Evolutionary conservation across 2,329 filamentous ascomycete species (phyloP).

Genomic region (Aspergillus pseudonomiae): DNA sequence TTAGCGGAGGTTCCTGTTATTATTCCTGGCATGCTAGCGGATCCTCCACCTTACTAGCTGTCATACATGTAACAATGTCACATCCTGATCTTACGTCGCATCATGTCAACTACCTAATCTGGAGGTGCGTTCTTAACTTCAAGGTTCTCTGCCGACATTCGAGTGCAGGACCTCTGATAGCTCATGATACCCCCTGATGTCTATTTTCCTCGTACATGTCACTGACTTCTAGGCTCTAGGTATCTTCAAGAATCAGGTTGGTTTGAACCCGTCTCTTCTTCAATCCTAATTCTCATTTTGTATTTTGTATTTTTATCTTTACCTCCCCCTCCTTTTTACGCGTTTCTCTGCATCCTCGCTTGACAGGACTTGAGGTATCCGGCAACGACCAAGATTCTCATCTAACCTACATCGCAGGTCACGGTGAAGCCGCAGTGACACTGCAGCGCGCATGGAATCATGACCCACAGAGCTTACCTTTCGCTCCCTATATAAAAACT

Average conservation of each 20-base stretch:
- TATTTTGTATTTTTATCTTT: constrained; percentile 10
- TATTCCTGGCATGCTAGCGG: constrained; percentile 32
- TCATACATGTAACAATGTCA: constrained; percentile 50
- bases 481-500: constrained; percentile 61
- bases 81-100: constrained; percentile 51
- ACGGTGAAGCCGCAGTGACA: constrained; percentile 62
- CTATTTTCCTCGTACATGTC: constrained; percentile 9
- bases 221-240: constrained; percentile 36
- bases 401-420: constrained; percentile 44
- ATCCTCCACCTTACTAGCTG: constrained; percentile 34
- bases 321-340: neutral
- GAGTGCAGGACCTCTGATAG: neutral
- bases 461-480: constrained; percentile 63
- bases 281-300: constrained; percentile 11
- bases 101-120: constrained; percentile 71
- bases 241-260: constrained; percentile 60
- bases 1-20: constrained; percentile 29
- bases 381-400: neutral
- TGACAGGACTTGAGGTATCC: neutral
- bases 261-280: constrained; percentile 25
- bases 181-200: neutral
- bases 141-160: constrained; percentile 1
- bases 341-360: neutral
- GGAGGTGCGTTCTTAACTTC: constrained; percentile 55
- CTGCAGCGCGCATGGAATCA: constrained; percentile 65